Base-by-base conservation (phyloP, 371 early-diverging fungal genomes). In the Spiromyces aspiralis region DNA sequence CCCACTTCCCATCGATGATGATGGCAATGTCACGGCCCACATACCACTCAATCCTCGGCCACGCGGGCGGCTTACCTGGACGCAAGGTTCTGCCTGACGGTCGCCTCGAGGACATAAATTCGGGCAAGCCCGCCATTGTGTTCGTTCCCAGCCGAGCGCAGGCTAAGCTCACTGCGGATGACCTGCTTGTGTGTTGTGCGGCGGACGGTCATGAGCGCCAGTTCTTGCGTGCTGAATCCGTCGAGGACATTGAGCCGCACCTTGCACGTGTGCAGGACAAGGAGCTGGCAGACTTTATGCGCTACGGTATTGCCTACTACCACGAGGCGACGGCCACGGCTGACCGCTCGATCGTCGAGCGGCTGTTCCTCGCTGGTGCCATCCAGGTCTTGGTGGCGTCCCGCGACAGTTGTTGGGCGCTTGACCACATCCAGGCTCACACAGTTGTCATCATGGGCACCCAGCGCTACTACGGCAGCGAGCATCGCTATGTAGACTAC, bases 371-470 rank as follows among this genome's bases (percentile, higher is more conserved):
- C n/a, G 59, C 67, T 0, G 87, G 86, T 1, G 84, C 84, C 19
- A 74, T 97, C 46, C 88, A 86, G 55, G 86, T 95, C 0, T 67
- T 97, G 13, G 83, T 97, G 35, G 90, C 91, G 0, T 82, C 86
- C 45, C 77, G 86, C 27, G 90, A 90, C 53, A 83, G 87, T 0
- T 88, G 87, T 69, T 95, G 95, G 95, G 81, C 81, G 10, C 66
- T 95, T 57, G 75, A 78, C 27, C 45, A 23, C n/a, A 62, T 94
- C 57, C 75, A 71, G 46, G 74, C 85, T 23, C 82, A 84, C 53
- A 75, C 89, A 59, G 94, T 91, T 4, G 77, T 96, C 2, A 73
- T 97, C 19, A 95, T 94, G 94, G 98, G 98, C 21, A 88, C 95
- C 1, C 91, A 94, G 67, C 86, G 81, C 67, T 97, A 80, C 69